Conservation (phyloP, 306 rosid genomes). For the Sicyos baderoa region DNA sequence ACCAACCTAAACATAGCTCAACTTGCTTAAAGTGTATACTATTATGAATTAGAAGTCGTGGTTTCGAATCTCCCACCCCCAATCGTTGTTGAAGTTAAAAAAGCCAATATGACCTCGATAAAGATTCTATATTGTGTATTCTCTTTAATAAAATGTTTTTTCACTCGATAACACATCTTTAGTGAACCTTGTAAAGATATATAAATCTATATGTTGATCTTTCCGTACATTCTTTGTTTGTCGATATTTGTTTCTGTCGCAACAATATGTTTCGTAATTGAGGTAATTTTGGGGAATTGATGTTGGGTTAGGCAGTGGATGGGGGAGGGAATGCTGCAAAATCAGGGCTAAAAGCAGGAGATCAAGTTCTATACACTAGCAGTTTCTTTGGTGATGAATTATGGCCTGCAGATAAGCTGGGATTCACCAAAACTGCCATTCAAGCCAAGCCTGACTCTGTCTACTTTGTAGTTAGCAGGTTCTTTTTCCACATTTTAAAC, state of each 20-base stretch:
- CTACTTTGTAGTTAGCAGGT: conserved; percentile 97
- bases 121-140: too few species aligned
- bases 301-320: conserved; percentile 56
- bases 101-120: too few species aligned
- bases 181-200: too few species aligned
- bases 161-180: too few species aligned
- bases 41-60: too few species aligned
- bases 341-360: conserved; percentile 85
- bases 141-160: too few species aligned
- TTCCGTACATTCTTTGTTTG: neutral
- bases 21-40: too few species aligned
- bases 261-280: neutral
- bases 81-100: too few species aligned
- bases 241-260: too few species aligned
- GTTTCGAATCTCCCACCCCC: too few species aligned
- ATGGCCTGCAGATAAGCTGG: conserved; percentile 99
- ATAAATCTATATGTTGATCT: neutral
- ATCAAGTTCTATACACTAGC: conserved; percentile 89
- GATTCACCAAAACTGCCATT: conserved; percentile 92
- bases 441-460: conserved; percentile 92
- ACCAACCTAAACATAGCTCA: too few species aligned
- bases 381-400: conserved; percentile 98
- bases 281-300: conserved; percentile 19
- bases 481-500: neutral
- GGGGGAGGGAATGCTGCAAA: conserved; percentile 96